Conservation (phyloP, 2,329 filamentous ascomycete species). For the Aspergillus fructus region DNA sequence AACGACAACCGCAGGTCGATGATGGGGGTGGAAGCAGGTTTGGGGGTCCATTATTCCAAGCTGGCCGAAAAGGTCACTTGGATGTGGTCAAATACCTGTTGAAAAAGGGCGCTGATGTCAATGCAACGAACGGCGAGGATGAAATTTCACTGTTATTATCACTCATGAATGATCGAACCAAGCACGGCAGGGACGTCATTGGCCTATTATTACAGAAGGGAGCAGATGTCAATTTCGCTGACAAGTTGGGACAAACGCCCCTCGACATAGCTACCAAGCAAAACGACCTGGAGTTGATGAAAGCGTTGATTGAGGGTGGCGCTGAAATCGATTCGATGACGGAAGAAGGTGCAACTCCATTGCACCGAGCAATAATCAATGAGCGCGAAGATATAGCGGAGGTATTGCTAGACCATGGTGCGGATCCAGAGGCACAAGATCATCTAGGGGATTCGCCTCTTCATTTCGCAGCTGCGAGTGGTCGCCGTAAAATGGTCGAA, state of each 20-base stretch:
- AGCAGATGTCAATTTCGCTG: conserved; percentile 23
- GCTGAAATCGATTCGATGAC: conserved; percentile 17
- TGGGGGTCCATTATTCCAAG: conserved; percentile 24
- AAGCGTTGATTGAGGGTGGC: conserved; percentile 14
- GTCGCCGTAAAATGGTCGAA: conserved; percentile 17
- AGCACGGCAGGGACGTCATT: conserved; percentile 20
- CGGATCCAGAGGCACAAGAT: conserved; percentile 26
- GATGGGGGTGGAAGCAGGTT: conserved; percentile 5
- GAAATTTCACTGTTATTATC: conserved; percentile 20
- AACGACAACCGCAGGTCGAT: conserved; percentile 11
- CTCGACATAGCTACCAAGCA: conserved; percentile 20
- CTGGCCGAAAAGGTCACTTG: conserved; percentile 21
- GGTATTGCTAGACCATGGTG: conserved; percentile 23
- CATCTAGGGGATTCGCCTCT: conserved; percentile 25
- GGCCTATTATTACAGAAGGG: conserved; percentile 22
- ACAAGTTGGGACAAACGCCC: conserved; percentile 19
- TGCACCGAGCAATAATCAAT: conserved; percentile 23
- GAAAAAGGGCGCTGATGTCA: conserved; percentile 24
- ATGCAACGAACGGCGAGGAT: conserved; percentile 17
- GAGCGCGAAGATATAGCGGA: conserved; percentile 25
- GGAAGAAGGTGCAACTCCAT: conserved; percentile 20
- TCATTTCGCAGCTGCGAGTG: conserved; percentile 21
- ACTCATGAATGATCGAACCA: conserved; percentile 18
- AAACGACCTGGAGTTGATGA: conserved; percentile 19
- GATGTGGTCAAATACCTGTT: conserved; percentile 29